These are phyloP conservation scores for Calvatia gigantea DNA, from an alignment of 768 basidiomycete species.

Conservation along the genomic window DNA sequence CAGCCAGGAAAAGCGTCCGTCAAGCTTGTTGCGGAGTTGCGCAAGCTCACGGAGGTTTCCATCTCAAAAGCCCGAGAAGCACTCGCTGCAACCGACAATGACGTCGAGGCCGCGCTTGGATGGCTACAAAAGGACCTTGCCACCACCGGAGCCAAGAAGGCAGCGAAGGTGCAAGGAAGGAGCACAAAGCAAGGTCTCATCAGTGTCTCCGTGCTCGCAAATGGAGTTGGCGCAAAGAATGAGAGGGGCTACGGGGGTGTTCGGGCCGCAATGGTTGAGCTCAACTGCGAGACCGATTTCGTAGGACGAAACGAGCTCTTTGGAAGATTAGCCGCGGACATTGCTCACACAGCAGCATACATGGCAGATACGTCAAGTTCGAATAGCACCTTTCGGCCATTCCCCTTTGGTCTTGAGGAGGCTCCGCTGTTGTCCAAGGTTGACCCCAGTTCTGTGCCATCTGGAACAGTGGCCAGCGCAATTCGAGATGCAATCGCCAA, in stretches of 20 bases:
- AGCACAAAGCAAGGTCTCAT: slow-evolving; percentile 77
- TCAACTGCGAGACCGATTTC: slow-evolving; percentile 97
- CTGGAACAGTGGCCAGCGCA: slow-evolving; percentile 53
- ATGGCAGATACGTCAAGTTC: slow-evolving; percentile 41
- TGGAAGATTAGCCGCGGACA: slow-evolving; percentile 66
- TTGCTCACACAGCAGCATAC: slow-evolving; percentile 82
- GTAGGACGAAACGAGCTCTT: slow-evolving; percentile 87
- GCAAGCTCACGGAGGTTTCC: slow-evolving; percentile 78
- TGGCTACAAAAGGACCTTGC: slow-evolving; percentile 81
- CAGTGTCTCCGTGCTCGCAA: slow-evolving; percentile 69
- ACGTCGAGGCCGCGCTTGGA: slow-evolving; percentile 66
- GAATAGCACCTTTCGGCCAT: slow-evolving; percentile 39
- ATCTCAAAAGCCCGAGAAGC: slow-evolving; percentile 89
- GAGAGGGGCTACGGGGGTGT: slow-evolving; percentile 41
- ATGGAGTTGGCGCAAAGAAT: slow-evolving; percentile 42
- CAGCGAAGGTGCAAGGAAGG: slow-evolving; percentile 79
- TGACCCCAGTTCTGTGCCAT: slow-evolving; percentile 29
- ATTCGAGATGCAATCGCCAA: slow-evolving; percentile 70
- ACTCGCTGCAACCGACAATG: slow-evolving; percentile 67
- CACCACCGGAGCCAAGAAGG: slow-evolving; percentile 71
- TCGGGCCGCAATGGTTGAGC: slow-evolving; percentile 84
- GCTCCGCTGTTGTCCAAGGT: slow-evolving; percentile 62
- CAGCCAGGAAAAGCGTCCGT: slow-evolving; percentile 53
- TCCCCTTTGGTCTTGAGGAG: slow-evolving; percentile 48
- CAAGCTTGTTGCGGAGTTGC: slow-evolving; percentile 80